These are phyloP conservation scores for Trichoderma virens DNA, from an alignment of 495 filamentous ascomycete species.

Conservation along the genomic window DNA sequence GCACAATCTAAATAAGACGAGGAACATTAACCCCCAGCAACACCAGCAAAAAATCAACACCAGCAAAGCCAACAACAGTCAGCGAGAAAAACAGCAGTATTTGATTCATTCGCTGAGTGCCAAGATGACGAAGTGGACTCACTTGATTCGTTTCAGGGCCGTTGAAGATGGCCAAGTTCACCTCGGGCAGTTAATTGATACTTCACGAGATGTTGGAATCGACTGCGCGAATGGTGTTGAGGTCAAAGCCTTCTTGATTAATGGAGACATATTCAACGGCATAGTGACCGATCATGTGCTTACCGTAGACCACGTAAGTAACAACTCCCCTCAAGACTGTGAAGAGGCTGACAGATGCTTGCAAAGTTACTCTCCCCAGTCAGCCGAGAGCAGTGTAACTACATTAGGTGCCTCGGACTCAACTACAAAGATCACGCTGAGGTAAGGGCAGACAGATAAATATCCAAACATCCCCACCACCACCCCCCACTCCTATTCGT, in stretches of 20 bases:
- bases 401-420: neutral
- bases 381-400: neutral
- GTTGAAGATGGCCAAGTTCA: neutral
- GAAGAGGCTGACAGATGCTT: neutral
- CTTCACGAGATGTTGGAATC: neutral
- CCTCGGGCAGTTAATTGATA: neutral
- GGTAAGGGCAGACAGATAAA: neutral
- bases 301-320: neutral
- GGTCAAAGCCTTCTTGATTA: neutral
- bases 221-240: neutral
- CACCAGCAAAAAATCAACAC: neutral
- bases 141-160: neutral
- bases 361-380: neutral
- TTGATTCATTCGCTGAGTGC: neutral
- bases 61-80: neutral
- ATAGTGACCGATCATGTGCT: neutral
- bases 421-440: neutral
- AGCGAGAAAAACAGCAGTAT: neutral
- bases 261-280: neutral
- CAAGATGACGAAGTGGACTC: neutral
- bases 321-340: neutral
- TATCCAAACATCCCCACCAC: neutral
- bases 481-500: neutral
- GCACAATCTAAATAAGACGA: neutral
- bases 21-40: neutral